Base-by-base conservation (phyloP, 164 flowering plant species). In the Stephania cephalantha region DNA sequence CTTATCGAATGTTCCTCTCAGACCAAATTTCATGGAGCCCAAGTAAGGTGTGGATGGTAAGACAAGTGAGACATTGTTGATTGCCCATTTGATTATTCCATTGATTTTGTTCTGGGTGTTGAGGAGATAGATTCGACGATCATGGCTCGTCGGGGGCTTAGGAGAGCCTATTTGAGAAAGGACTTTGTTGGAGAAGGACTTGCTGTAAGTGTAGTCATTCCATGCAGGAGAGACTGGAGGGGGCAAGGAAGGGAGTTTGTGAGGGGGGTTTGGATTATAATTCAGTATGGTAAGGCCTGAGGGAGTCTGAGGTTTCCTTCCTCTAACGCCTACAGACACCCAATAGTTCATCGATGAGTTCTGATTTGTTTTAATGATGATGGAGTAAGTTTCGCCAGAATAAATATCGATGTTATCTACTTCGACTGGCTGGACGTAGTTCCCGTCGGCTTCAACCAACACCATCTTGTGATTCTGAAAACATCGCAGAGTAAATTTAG, bases 371-470 rank as follows among this genome's bases (percentile, higher is more conserved):
- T 72, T 83, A 72, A 93, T 30, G 3, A 95, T 83, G 25, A 93
- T 88, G 0, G 99, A 95, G 84, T 93, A 95, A 79, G 86, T 92
- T 76, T 95, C 98, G 0, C 99, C 99, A 0, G 97, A 93, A 81
- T 92, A 91, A 7, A 95, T 87, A 84, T 91, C 91, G 30, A 95
- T 30, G 75, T 88, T 87, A 4, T 87, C 78, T 0, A 87, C 87
- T 0, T 65, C 71, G 70, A 87, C 88, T 20, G 97, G 97, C n/a
- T 89, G 61, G 0, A 95, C 85, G 30, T 93, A 91, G 82, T 92
- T 91, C 46, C 99, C 99, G 69, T 95, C 99, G 1, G 99, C 99
- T 83, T 95, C 98, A 20, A 93, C 95, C 68, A 95, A 85, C 48
- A 81, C 68, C 94, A 95, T 84, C 78, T 90, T 88, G 85, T 95